phyloP scores from a whole-genome alignment of 2,329 filamentous ascomycete genomes.

The Penicillium brasilianum region DNA sequence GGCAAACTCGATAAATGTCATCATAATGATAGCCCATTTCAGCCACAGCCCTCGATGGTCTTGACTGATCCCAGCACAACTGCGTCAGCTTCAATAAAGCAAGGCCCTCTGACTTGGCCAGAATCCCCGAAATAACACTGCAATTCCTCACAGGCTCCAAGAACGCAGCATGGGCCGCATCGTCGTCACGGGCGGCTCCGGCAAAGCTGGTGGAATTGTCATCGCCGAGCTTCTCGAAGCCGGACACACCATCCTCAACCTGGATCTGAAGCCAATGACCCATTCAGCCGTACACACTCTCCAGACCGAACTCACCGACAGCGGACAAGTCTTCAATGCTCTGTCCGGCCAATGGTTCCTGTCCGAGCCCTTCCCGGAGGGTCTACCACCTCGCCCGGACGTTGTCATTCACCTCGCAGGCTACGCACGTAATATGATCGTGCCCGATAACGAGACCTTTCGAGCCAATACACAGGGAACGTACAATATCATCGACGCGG shows the following conservation, averaged over 20 bases:
- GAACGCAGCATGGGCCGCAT: conserved; percentile 51
- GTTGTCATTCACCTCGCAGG: conserved; percentile 67
- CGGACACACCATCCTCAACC: conserved; percentile 60
- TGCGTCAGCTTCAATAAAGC: background rate
- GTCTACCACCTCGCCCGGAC: conserved; percentile 55
- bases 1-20: conserved; percentile 21
- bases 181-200: conserved; percentile 62
- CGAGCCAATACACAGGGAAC: conserved; percentile 61
- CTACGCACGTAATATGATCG: conserved; percentile 64
- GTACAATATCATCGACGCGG: conserved; percentile 68
- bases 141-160: background rate
- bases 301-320: conserved; percentile 62
- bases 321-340: conserved; percentile 62
- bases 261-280: conserved; percentile 57
- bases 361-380: conserved; percentile 40
- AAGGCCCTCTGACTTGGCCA: background rate
- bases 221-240: conserved; percentile 57
- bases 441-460: conserved; percentile 66
- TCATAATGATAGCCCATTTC: conserved; percentile 27
- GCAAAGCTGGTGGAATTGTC: conserved; percentile 60
- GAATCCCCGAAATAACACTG: background rate
- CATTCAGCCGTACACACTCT: conserved; percentile 55
- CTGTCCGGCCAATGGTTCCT: conserved; percentile 63
- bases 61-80: background rate
- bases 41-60: conserved; percentile 11